Percentiles rank a stretch among this genome's conserved stretches.
phyloP scores from a whole-genome alignment of 148 eudicot species.

The Gaultheria prostrata region DNA sequence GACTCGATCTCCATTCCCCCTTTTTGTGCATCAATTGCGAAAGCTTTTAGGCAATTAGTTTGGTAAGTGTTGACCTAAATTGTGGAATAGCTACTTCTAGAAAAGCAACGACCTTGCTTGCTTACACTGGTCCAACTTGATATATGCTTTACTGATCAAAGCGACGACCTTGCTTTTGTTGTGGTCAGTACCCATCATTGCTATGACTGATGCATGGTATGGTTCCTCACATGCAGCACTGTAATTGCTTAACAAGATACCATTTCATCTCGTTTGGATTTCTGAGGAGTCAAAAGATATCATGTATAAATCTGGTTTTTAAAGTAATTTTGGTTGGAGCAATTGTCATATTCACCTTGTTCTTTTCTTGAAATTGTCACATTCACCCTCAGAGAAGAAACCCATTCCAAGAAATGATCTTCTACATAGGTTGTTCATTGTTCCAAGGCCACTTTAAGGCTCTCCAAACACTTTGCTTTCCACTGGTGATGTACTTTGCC shows the following conservation, averaged over 20 bases:
- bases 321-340: not conserved
- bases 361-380: not conserved
- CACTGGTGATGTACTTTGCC: not conserved
- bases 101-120: not conserved
- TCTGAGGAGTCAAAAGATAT: not conserved
- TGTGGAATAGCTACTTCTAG: not conserved
- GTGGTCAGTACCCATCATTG: not conserved
- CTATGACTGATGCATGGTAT: not conserved
- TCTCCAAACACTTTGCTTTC: not conserved
- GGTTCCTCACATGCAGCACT: not conserved
- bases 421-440: not conserved
- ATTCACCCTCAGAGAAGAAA: not conserved
- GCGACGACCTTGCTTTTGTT: not conserved
- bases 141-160: not conserved
- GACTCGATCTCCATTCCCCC: not conserved
- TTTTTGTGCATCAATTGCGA: not conserved
- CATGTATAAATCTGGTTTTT: not conserved
- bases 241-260: not conserved
- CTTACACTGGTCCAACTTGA: not conserved
- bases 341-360: conserved; percentile 1
- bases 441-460: not conserved
- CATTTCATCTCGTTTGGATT: conserved; percentile 3
- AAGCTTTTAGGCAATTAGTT: not conserved
- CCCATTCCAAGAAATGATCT: not conserved
- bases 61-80: not conserved